phyloP scores from a whole-genome alignment of 805 yeast species.

The Kluyveromyces nonfermentans region DNA sequence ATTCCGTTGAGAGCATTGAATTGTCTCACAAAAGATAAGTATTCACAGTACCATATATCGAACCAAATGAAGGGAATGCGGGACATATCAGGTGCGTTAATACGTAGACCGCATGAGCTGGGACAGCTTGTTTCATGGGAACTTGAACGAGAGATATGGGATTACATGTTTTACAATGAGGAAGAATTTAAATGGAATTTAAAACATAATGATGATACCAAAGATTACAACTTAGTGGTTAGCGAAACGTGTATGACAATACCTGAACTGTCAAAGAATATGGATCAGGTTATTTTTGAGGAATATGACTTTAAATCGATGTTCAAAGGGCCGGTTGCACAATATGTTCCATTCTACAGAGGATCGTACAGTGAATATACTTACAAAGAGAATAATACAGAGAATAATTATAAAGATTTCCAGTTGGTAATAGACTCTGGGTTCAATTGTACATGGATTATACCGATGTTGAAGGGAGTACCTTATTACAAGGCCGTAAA shows the following conservation, averaged over 20 bases:
- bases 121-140: constrained; percentile 93
- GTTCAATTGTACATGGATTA: constrained; percentile 74
- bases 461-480: constrained; percentile 74
- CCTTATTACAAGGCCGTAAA: constrained; percentile 69
- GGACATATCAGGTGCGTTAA: constrained; percentile 64
- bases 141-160: constrained; percentile 84
- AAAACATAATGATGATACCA: constrained; percentile 27
- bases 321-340: constrained; percentile 55
- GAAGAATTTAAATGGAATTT: constrained; percentile 30
- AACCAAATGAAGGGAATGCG: constrained; percentile 54
- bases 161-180: constrained; percentile 49
- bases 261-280: constrained; percentile 71
- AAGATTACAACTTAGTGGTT: constrained; percentile 51
- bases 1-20: constrained; percentile 54
- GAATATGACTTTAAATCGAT: constrained; percentile 75
- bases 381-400: constrained; percentile 1
- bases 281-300: constrained; percentile 89
- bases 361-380: background rate
- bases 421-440: constrained; percentile 83
- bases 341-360: constrained; percentile 55
- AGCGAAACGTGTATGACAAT: constrained; percentile 78
- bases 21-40: constrained; percentile 64
- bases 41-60: constrained; percentile 64
- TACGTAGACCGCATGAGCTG: constrained; percentile 76
- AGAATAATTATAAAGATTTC: constrained; percentile 41